Evolutionary conservation across 1,139 yeast genomes (phyloP).

Genomic region (Pneumocystis wakefieldiae): DNA sequence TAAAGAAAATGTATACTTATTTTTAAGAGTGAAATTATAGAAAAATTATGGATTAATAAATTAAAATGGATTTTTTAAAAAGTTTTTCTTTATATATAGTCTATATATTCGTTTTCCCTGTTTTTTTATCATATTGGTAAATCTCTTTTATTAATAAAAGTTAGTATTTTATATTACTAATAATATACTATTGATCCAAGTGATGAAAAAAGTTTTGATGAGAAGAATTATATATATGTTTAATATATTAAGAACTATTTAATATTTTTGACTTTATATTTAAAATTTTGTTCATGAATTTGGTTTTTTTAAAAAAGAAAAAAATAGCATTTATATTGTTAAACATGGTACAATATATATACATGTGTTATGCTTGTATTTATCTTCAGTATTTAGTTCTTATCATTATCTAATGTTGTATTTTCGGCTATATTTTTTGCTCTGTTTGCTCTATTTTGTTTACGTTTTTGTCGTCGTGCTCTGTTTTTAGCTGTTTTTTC

Average conservation of each 20-base stretch:
- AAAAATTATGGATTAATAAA: neutral
- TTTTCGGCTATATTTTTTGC: neutral
- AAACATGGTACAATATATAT: neutral
- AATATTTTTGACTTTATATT: constrained; percentile 4
- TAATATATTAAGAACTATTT: neutral
- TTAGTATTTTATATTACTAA: too few relatives aligned
- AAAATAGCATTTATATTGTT: neutral
- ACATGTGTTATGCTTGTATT: neutral
- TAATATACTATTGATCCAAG: too few relatives aligned
- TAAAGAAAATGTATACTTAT: neutral
- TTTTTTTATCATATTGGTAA: neutral
- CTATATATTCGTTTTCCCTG: neutral
- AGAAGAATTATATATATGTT: neutral
- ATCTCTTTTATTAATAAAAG: too few relatives aligned
- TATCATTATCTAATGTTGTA: neutral
- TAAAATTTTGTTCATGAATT: neutral
- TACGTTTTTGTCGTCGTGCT: constrained; percentile 11
- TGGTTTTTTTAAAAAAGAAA: neutral
- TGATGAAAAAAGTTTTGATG: neutral
- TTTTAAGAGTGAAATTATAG: neutral
- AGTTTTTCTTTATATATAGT: too few relatives aligned
- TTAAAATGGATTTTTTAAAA: neutral
- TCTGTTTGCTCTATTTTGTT: constrained; percentile 2
- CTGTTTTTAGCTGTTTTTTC: constrained; percentile 23
- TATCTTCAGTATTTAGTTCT: neutral